These are phyloP conservation scores for Posidonia oceanica DNA, from an alignment of 116 monocot genomes.

Conservation along the genomic window DNA sequence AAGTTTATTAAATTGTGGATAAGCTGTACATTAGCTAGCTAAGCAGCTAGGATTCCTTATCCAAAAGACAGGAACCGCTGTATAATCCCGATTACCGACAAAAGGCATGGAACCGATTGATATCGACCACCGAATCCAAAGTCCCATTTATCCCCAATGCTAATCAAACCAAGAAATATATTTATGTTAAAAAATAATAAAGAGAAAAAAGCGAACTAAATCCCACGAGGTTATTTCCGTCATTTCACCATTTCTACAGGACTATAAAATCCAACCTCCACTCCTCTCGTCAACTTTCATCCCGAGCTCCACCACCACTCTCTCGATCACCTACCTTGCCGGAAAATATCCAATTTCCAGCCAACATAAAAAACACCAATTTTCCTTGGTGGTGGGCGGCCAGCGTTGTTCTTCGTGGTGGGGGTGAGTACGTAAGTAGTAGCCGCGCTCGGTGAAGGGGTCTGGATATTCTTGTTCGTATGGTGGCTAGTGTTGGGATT, in stretches of 20 bases:
- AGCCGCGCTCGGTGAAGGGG: not conserved
- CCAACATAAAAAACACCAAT: too few relatives aligned
- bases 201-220: too few relatives aligned
- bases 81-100: not conserved
- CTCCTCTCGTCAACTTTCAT: not conserved
- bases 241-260: not conserved
- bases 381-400: too few relatives aligned
- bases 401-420: too few relatives aligned
- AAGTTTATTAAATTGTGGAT: too few relatives aligned
- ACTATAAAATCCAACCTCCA: not conserved
- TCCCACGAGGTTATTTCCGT: not conserved
- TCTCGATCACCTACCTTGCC: not conserved
- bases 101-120: not conserved
- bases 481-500: constrained; percentile 33
- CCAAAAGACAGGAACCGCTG: too few relatives aligned
- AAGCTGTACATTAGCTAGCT: too few relatives aligned
- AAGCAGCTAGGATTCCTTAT: too few relatives aligned
- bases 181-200: too few relatives aligned
- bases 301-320: not conserved
- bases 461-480: not conserved
- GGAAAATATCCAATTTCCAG: too few relatives aligned
- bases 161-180: too few relatives aligned
- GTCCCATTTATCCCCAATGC: too few relatives aligned
- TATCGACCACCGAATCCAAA: not conserved
- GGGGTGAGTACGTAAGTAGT: not conserved